A percentile compares a stretch with the other conserved stretches of the same genome.
phyloP scores from a whole-genome alignment of 306 rosid species.

The Prunus fruticosa region DNA sequence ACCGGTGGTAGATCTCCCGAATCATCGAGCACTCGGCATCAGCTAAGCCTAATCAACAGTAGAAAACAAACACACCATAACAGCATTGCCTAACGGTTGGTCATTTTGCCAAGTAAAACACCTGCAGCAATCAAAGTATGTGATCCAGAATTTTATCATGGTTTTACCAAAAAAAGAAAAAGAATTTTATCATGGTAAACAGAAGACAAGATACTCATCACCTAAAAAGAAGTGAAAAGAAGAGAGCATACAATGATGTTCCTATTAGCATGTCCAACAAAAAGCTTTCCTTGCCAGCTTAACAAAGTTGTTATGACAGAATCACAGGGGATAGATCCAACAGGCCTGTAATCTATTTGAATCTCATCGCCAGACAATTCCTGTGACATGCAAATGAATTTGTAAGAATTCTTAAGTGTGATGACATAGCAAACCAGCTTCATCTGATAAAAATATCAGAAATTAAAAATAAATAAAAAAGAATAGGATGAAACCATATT shows the following conservation, averaged over 20 bases:
- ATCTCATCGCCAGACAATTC: slow-evolving; percentile 71
- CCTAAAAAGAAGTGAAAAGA: background rate
- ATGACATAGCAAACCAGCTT: slow-evolving; percentile 4
- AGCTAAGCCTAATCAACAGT: slow-evolving; percentile 12
- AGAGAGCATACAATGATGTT: slow-evolving; percentile 46
- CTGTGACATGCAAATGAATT: slow-evolving; percentile 32
- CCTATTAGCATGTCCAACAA: slow-evolving; percentile 69
- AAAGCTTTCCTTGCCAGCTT: slow-evolving; percentile 72
- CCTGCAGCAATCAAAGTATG: slow-evolving; percentile 48
- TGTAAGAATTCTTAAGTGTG: slow-evolving; percentile 12
- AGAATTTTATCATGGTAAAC: background rate
- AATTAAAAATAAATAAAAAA: background rate
- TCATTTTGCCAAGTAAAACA: slow-evolving; percentile 46
- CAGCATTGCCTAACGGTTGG: slow-evolving; percentile 4
- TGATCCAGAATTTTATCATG: background rate
- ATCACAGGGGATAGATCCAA: slow-evolving; percentile 57
- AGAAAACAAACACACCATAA: slow-evolving; percentile 15
- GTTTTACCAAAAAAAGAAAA: background rate
- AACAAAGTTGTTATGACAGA: slow-evolving; percentile 66
- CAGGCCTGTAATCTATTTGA: slow-evolving; percentile 49
- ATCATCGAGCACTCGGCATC: background rate
- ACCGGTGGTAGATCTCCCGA: background rate
- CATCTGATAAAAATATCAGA: background rate
- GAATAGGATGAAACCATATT: background rate
- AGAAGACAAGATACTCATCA: background rate